Conservation (phyloP, 306 rosid genomes). For the Cicer cuneatum region DNA sequence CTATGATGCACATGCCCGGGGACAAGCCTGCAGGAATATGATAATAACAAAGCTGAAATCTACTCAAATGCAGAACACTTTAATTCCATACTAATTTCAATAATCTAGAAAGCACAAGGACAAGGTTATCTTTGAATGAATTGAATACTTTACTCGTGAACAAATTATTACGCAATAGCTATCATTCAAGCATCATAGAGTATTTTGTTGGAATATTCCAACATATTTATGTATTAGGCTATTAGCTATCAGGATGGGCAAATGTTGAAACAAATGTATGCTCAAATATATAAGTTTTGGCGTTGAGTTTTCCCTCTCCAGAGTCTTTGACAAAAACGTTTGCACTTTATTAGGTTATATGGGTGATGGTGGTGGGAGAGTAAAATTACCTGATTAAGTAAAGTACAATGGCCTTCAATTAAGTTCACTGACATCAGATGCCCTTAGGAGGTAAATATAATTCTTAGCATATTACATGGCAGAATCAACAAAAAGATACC, state of each 20-base stretch:
- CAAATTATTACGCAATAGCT: slow-evolving; percentile 2
- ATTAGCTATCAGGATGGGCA: slow-evolving; percentile 18
- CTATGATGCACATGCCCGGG: slow-evolving; percentile 85
- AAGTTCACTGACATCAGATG: slow-evolving; percentile 21
- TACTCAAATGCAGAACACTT: slow-evolving; percentile 34
- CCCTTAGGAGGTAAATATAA: slow-evolving; percentile 36
- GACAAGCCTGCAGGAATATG: slow-evolving; percentile 69
- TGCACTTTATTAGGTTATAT: neutral
- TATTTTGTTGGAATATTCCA: too few relatives aligned
- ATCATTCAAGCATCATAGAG: too few relatives aligned
- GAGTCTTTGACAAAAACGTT: neutral
- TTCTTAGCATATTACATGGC: slow-evolving; percentile 25
- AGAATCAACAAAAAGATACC: slow-evolving; percentile 59
- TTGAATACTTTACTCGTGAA: slow-evolving; percentile 19
- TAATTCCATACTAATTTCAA: slow-evolving; percentile 36
- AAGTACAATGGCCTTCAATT: slow-evolving; percentile 23
- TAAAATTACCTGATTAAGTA: slow-evolving; percentile 17
- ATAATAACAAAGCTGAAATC: slow-evolving; percentile 41
- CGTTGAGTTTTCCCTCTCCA: slow-evolving; percentile 32
- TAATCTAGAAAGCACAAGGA: slow-evolving; percentile 26
- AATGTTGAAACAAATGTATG: slow-evolving; percentile 37
- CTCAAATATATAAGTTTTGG: slow-evolving; percentile 34
- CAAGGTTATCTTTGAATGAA: slow-evolving; percentile 13
- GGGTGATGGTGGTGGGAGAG: neutral
- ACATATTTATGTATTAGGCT: neutral